These are phyloP conservation scores for Fusarium sp. DNA, from an alignment of 2,329 filamentous ascomycete genomes.

Conservation along the genomic window DNA sequence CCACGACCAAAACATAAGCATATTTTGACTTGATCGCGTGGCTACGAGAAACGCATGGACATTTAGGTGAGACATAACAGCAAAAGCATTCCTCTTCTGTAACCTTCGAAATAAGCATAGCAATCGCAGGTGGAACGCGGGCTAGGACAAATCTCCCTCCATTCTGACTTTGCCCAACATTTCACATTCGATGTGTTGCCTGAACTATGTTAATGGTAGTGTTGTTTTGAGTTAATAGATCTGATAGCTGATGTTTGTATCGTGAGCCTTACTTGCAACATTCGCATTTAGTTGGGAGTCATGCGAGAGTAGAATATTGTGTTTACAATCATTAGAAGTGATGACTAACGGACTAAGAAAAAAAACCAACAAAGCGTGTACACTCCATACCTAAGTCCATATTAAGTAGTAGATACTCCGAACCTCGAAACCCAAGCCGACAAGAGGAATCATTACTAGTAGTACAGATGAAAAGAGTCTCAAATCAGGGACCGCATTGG, in stretches of 20 bases:
- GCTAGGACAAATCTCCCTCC: not conserved
- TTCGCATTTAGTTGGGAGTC: not conserved
- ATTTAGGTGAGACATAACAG: not conserved
- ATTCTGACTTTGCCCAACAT: not conserved
- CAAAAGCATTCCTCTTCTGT: not conserved
- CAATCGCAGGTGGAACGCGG: fast-evolving
- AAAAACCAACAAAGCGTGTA: not conserved
- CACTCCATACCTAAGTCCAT: not conserved
- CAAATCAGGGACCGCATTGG: not conserved
- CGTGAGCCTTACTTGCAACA: not conserved
- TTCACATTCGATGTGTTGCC: not conserved
- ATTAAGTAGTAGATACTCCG: not conserved
- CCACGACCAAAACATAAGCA: not conserved
- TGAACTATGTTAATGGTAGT: not conserved
- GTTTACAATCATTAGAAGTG: not conserved
- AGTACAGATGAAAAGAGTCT: not conserved
- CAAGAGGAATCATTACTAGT: not conserved
- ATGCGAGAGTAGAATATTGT: not conserved
- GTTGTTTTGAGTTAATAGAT: not conserved
- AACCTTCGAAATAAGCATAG: not conserved
- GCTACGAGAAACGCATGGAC: too few species aligned
- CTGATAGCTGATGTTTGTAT: not conserved
- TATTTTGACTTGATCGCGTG: not conserved
- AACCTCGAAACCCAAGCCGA: not conserved
- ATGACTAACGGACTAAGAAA: not conserved